Evolutionary conservation across 495 filamentous ascomycete genomes (phyloP).

Genomic region (Tuber microsphaerosporum): DNA sequence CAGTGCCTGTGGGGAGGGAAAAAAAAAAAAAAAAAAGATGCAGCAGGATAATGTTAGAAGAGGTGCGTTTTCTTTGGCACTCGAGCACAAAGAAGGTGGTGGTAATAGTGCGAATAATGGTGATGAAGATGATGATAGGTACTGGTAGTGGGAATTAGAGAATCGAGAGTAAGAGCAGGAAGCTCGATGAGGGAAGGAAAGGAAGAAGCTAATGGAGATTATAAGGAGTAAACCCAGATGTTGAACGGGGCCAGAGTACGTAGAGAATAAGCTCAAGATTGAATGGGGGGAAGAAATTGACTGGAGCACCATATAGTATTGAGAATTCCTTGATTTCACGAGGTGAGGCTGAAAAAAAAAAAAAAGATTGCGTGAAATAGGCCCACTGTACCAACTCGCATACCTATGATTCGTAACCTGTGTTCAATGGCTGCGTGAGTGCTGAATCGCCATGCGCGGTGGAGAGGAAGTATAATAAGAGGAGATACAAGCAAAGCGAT

Average conservation of each 20-base stretch:
- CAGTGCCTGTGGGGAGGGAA: neutral
- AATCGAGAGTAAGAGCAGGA: neutral
- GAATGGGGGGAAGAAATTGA: neutral
- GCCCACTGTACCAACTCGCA: neutral
- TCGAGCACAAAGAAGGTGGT: neutral
- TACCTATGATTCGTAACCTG: neutral
- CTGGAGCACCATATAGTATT: neutral
- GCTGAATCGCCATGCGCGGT: neutral
- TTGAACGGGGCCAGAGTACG: neutral
- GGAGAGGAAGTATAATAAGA: neutral
- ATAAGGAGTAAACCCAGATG: neutral
- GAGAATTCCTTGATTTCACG: neutral
- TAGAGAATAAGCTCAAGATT: neutral
- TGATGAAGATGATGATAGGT: neutral
- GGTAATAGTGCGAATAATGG: neutral
- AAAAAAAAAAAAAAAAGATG: neutral
- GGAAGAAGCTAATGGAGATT: neutral
- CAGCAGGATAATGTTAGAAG: neutral
- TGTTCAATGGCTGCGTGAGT: neutral
- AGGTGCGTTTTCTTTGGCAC: neutral
- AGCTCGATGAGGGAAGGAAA: neutral
- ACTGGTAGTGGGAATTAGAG: neutral
- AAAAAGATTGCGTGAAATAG: neutral
- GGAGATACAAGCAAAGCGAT: neutral
- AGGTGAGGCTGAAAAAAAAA: neutral